A percentile compares a stretch with the other conserved stretches of the same genome.
Evolutionary conservation across 169 alveolate genomes (phyloP).

Genomic region (Plasmodium relictum): DNA sequence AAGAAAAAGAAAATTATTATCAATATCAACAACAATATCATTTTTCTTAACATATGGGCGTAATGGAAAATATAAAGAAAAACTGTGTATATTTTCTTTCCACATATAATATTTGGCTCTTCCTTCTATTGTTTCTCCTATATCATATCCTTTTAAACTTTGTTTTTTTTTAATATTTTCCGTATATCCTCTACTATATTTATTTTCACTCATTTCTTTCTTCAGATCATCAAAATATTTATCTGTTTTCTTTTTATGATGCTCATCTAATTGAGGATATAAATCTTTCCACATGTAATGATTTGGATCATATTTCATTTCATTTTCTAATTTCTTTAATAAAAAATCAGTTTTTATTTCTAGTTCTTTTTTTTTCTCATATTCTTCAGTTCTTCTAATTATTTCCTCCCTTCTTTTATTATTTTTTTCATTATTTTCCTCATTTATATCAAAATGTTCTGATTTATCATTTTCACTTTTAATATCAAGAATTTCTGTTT

Average conservation of each 20-base stretch:
- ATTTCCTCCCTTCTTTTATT: conserved; percentile 27
- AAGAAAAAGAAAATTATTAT: conserved; percentile 40
- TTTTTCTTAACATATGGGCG: conserved; percentile 37
- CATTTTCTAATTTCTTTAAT: conserved; percentile 66
- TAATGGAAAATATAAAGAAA: conserved; percentile 59
- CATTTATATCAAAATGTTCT: not conserved
- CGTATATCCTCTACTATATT: conserved; percentile 74
- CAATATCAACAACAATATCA: conserved; percentile 48
- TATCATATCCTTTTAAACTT: conserved; percentile 71
- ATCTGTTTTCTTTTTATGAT: conserved; percentile 59
- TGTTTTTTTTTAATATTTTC: conserved; percentile 78
- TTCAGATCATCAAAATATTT: conserved; percentile 57
- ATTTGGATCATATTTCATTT: conserved; percentile 76
- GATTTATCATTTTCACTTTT: not conserved
- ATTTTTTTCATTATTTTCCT: not conserved
- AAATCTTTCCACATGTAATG: conserved; percentile 78
- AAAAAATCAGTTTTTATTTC: conserved; percentile 57
- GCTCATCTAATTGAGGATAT: conserved; percentile 67
- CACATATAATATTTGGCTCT: conserved; percentile 66
- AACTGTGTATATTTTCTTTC: conserved; percentile 45
- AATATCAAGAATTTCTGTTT: not conserved
- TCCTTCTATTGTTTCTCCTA: conserved; percentile 75
- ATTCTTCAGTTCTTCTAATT: conserved; percentile 37
- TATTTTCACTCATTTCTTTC: conserved; percentile 70
- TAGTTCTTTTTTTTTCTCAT: conserved; percentile 65